Evolutionary conservation across 768 basidiomycete species (phyloP), one percentile per base, ranked within the genome.

Genomic region (button mushroom (Agaricus bisporus)): DNA sequence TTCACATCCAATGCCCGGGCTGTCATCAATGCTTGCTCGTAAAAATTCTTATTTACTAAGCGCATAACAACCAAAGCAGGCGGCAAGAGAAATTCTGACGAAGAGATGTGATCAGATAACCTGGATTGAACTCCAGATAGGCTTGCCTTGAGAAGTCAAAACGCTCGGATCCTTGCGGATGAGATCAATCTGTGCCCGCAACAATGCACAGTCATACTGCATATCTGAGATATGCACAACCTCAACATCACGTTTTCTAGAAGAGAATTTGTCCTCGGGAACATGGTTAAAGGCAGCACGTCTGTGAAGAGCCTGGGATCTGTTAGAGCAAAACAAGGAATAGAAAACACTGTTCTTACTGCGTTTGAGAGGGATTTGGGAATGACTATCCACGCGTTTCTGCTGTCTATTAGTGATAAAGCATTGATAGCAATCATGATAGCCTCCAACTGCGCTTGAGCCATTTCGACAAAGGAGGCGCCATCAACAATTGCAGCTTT

Each of bases 381-480:
- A 51, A 93, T 71, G 25, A 88, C 72, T 25, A 97, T 73, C 92
- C 93, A 98, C 11, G 91, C 86, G 58, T 83, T 83, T 62, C 85
- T 85, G 58, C 76, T 74, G 61, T 93, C 88, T 37, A 93, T 79
- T 57, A 98, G 75, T 17, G 87, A 82, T 43, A 99, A 73, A 4
- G 92, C 85, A 64, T 97, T 97, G 65, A 95, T 88, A 25, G 93
- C 88, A 39, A 95, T 83, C 46, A 86, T 78, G 61, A 91, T 87
- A 12, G 91, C 88, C 61, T 94, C 83, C 29, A 85, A 69, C 64
- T 85, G 91, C 61, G 86, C 81, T 60, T 85, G 82, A 35, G 83
- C 78, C 58, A 78, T 63, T 12, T 72, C 66, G 32, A 74, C 59
- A 58, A 77, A 73, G 9, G 71, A 63, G 10, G 66, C 59, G 25